A percentile compares a stretch with the other conserved stretches of the same genome.
phyloP scores from a whole-genome alignment of 331 rosid genomes.

The Saraca asoca region DNA sequence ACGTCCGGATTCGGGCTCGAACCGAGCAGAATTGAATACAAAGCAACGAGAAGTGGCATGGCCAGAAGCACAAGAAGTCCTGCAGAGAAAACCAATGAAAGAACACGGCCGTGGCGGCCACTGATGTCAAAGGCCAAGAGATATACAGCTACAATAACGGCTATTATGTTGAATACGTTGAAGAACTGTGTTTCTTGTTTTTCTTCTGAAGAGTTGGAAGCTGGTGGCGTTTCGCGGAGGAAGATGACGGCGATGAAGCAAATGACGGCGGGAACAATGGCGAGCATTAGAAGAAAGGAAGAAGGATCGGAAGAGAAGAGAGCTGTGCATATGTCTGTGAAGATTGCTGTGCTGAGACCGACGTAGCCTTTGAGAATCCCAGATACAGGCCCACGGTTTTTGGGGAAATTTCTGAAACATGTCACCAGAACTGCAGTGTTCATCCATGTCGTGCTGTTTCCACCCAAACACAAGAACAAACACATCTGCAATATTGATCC shows the following conservation, averaged over 20 bases:
- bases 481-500: slow-evolving; percentile 55
- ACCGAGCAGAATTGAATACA: slow-evolving; percentile 36
- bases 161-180: slow-evolving; percentile 55
- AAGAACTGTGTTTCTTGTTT: slow-evolving; percentile 54
- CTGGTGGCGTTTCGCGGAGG: slow-evolving; percentile 55
- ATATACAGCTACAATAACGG: slow-evolving; percentile 58
- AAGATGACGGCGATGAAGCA: slow-evolving; percentile 60
- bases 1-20: slow-evolving; percentile 29
- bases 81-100: slow-evolving; percentile 51
- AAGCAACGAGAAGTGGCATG: slow-evolving; percentile 61
- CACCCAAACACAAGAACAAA: slow-evolving; percentile 73
- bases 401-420: slow-evolving; percentile 66
- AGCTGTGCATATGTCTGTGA: slow-evolving; percentile 72
- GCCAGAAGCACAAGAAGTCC: slow-evolving; percentile 57
- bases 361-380: slow-evolving; percentile 85
- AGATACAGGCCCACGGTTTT: slow-evolving; percentile 69
- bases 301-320: slow-evolving; percentile 56
- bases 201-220: slow-evolving; percentile 40
- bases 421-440: slow-evolving; percentile 84
- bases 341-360: slow-evolving; percentile 80
- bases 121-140: slow-evolving; percentile 57
- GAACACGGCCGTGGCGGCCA: slow-evolving; percentile 45
- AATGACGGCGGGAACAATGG: slow-evolving; percentile 58
- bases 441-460: slow-evolving; percentile 90
- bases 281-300: slow-evolving; percentile 62